Percentiles rank a stretch among this genome's conserved stretches.
Conservation (phyloP, 2,329 filamentous ascomycete species). For the Cladosporium phlei region DNA sequence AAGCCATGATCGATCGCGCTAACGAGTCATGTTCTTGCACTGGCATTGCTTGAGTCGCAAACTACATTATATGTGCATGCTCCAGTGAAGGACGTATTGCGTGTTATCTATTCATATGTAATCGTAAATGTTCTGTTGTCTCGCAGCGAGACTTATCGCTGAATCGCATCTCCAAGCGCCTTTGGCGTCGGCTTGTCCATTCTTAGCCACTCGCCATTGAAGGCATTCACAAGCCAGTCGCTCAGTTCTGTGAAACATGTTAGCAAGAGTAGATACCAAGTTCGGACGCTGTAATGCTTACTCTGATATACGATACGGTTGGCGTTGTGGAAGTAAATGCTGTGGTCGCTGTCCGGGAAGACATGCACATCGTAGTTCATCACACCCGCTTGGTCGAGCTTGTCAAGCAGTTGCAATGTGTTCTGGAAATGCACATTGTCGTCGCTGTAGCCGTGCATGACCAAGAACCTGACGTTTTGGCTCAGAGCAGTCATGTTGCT, state of each 20-base stretch:
- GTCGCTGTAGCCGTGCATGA: constrained; percentile 96
- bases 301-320: constrained; percentile 89
- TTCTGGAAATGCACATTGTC: constrained; percentile 99
- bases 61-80: too few relatives aligned
- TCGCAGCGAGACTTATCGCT: not conserved
- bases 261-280: constrained; percentile 11
- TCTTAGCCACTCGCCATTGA: constrained; percentile 88
- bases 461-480: constrained; percentile 76
- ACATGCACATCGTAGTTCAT: constrained; percentile 96
- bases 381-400: constrained; percentile 71
- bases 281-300: constrained; percentile 48
- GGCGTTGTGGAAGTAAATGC: constrained; percentile 91
- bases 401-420: constrained; percentile 79
- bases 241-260: constrained; percentile 56
- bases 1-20: constrained; percentile 8
- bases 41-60: too few relatives aligned
- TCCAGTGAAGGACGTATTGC: not conserved
- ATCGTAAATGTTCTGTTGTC: constrained; percentile 1
- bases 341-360: constrained; percentile 93
- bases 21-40: constrained; percentile 6
- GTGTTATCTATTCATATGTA: constrained; percentile 2
- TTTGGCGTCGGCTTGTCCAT: constrained; percentile 50
- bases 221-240: constrained; percentile 94
- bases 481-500: constrained; percentile 67
- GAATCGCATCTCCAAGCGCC: constrained; percentile 7